Evolutionary conservation across 208 protist species (phyloP).

Genomic region (Leishmania tarentolae): DNA sequence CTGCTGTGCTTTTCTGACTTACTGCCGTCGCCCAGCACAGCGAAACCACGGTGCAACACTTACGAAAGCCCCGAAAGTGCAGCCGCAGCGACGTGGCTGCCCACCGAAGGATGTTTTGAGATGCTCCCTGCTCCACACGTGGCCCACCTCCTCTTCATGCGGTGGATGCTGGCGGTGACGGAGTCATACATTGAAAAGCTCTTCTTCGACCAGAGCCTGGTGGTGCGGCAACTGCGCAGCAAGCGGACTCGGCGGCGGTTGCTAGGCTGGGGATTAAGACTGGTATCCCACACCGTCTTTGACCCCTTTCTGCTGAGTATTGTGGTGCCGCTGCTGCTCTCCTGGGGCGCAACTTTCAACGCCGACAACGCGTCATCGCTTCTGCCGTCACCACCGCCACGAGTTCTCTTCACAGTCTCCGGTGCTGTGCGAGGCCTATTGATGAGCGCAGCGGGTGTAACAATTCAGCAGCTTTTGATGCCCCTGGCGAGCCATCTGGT

Average conservation of each 20-base stretch:
- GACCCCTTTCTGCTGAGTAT: conserved; percentile 71
- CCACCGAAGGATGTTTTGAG: conserved; percentile 27
- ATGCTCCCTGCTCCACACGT: not conserved
- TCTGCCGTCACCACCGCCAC: conserved; percentile 2
- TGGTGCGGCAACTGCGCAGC: conserved; percentile 75
- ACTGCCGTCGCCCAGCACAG: conserved; percentile 1
- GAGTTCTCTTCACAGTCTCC: conserved; percentile 38
- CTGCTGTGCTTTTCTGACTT: conserved; percentile 59
- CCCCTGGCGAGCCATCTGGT: conserved; percentile 55
- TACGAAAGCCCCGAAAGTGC: not conserved
- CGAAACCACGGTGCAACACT: not conserved
- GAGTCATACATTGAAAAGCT: conserved; percentile 61
- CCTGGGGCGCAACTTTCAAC: not conserved
- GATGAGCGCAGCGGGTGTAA: conserved; percentile 38
- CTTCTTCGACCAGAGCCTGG: conserved; percentile 69
- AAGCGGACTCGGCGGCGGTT: conserved; percentile 43
- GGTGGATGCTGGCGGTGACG: conserved; percentile 35
- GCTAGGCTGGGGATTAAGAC: conserved; percentile 61
- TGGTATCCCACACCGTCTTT: conserved; percentile 62
- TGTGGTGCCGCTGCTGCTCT: conserved; percentile 57
- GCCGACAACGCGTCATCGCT: not conserved
- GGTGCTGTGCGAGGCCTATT: conserved; percentile 38
- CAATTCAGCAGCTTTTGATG: conserved; percentile 54
- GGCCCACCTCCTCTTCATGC: conserved; percentile 43
- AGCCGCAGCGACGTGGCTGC: conserved; percentile 18